Conservation (phyloP, 257 asterid genomes). For the Linaria vulgaris region DNA sequence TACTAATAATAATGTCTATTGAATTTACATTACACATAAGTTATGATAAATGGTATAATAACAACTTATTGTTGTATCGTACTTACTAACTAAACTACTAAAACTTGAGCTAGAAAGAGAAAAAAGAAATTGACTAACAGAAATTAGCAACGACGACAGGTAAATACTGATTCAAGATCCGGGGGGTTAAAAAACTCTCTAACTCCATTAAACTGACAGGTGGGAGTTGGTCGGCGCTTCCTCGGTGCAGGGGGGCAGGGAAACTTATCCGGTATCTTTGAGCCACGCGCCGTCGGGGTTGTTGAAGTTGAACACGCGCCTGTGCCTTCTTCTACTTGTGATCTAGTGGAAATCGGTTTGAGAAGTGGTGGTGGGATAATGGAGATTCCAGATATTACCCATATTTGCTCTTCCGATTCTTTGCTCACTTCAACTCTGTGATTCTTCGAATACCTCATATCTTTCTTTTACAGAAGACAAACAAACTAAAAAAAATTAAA, state of each 20-base stretch:
- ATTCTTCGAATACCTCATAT: slow-evolving; percentile 67
- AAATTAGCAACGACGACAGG: slow-evolving; percentile 32
- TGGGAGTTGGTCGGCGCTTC: slow-evolving; percentile 70
- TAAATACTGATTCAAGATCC: slow-evolving; percentile 75
- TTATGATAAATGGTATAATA: too few species aligned
- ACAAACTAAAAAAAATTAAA: too few species aligned
- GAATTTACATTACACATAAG: slow-evolving; percentile 30
- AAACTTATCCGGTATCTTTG: slow-evolving; percentile 57
- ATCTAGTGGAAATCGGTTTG: slow-evolving; percentile 39
- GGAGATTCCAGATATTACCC: slow-evolving; percentile 70
- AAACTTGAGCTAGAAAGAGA: too few species aligned
- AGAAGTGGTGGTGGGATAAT: slow-evolving; percentile 42
- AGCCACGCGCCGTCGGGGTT: slow-evolving; percentile 76
- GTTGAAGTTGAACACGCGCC: slow-evolving; percentile 38
- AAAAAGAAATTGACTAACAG: too few species aligned
- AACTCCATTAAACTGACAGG: slow-evolving; percentile 51
- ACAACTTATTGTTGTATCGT: too few species aligned
- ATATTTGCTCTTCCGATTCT: slow-evolving; percentile 53
- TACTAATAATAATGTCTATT: slow-evolving; percentile 26
- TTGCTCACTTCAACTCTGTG: slow-evolving; percentile 46
- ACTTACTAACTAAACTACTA: slow-evolving; percentile 13
- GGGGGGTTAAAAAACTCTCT: slow-evolving; percentile 75
- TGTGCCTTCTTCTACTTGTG: slow-evolving; percentile 28
- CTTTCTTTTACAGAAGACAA: too few species aligned
- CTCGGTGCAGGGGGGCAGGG: slow-evolving; percentile 84